phyloP scores from a whole-genome alignment of 1,139 yeast genomes.

The Candida gigantensis region DNA sequence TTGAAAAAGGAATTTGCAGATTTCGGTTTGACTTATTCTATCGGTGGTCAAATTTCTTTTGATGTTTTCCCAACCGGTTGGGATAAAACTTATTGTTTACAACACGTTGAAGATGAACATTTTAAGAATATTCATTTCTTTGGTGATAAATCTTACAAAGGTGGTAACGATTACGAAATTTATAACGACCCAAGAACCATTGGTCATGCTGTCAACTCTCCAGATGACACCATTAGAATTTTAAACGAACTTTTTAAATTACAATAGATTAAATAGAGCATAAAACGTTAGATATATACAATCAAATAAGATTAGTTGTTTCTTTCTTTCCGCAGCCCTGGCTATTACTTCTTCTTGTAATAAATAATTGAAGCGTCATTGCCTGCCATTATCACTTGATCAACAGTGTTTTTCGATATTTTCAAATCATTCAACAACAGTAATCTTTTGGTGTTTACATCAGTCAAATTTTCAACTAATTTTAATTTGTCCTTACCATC shows the following conservation, averaged over 20 bases:
- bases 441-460: slow-evolving; percentile 45
- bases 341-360: slow-evolving; percentile 42
- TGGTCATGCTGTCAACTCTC: slow-evolving; percentile 90
- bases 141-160: slow-evolving; percentile 96
- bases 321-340: too few relatives aligned
- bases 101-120: slow-evolving; percentile 83
- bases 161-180: slow-evolving; percentile 98
- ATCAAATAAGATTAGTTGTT: slow-evolving; percentile 1
- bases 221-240: slow-evolving; percentile 83
- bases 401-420: slow-evolving; percentile 27
- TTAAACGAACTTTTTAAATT: slow-evolving; percentile 71
- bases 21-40: slow-evolving; percentile 86
- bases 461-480: slow-evolving; percentile 32
- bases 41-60: slow-evolving; percentile 98
- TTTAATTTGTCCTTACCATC: slow-evolving; percentile 26
- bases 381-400: slow-evolving; percentile 67
- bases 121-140: slow-evolving; percentile 92
- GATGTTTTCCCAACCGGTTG: slow-evolving; percentile 99
- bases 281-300: slow-evolving; percentile 7
- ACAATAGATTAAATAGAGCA: slow-evolving; percentile 1
- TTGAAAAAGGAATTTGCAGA: slow-evolving; percentile 81
- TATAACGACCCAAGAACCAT: slow-evolving; percentile 87
- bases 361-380: slow-evolving; percentile 62
- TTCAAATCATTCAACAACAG: slow-evolving; percentile 37
- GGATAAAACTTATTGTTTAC: slow-evolving; percentile 98